A percentile compares a stretch with the other conserved stretches of the same genome.
These are phyloP conservation scores for Diaporthe capsici DNA, from an alignment of 2,329 filamentous ascomycete genomes.

Conservation along the genomic window DNA sequence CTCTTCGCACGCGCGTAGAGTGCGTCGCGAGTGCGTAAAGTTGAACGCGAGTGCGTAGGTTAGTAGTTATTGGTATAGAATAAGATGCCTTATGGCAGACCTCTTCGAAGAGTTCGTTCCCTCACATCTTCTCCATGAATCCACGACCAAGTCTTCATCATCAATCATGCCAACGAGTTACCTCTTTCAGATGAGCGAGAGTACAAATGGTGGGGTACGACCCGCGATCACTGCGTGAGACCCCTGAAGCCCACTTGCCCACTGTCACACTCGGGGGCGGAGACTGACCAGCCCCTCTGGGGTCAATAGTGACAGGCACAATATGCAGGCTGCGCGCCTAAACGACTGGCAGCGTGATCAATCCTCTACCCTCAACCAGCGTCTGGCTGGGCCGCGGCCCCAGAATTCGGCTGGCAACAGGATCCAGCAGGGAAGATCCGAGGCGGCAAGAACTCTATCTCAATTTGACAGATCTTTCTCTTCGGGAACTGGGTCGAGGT, in stretches of 20 bases:
- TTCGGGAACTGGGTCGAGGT: background rate
- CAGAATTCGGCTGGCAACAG: background rate
- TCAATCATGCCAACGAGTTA: background rate
- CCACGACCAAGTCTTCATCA: background rate
- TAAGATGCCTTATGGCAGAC: background rate
- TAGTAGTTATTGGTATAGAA: background rate
- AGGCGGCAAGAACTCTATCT: background rate
- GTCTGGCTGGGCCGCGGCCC: background rate
- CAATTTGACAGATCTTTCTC: background rate
- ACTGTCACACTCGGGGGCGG: background rate
- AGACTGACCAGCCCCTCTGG: conserved; percentile 1
- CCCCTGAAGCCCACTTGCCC: background rate
- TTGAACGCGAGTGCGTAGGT: background rate
- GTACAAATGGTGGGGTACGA: background rate
- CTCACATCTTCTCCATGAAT: too few species aligned
- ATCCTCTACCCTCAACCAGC: background rate
- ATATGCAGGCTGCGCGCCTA: background rate
- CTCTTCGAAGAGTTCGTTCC: background rate
- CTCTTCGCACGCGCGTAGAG: background rate
- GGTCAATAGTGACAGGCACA: background rate
- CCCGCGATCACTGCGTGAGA: background rate
- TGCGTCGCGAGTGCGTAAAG: background rate
- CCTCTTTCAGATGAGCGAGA: background rate
- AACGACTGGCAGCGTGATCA: background rate
- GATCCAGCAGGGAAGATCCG: conserved; percentile 1